These are phyloP conservation scores for Exophiala sp. DNA, from an alignment of 2,329 filamentous ascomycete genomes.

Conservation along the genomic window DNA sequence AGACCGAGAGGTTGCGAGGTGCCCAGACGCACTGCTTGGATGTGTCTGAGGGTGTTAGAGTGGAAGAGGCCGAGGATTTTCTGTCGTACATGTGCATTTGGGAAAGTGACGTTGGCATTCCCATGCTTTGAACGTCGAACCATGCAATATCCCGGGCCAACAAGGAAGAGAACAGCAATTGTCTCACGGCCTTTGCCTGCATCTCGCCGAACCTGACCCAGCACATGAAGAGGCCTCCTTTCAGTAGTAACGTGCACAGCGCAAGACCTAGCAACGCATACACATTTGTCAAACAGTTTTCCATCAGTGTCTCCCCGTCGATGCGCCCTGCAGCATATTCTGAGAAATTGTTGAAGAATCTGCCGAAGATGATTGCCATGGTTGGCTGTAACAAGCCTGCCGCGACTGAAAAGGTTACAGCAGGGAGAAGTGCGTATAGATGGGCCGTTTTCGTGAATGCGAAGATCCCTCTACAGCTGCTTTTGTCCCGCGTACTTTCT, in stretches of 20 bases:
- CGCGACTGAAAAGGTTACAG: conserved; percentile 54
- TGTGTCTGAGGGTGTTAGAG: conserved; percentile 57
- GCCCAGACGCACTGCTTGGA: conserved; percentile 74
- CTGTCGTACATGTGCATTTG: conserved; percentile 67
- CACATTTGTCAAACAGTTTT: conserved; percentile 58
- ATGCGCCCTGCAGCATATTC: conserved; percentile 58
- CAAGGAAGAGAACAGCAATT: conserved; percentile 63
- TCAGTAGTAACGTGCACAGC: conserved; percentile 62
- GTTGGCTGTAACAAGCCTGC: conserved; percentile 63
- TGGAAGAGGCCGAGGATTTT: not conserved
- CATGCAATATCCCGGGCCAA: conserved; percentile 72
- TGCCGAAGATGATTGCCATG: conserved; percentile 68
- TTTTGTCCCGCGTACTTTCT: not conserved
- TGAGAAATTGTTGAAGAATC: conserved; percentile 69
- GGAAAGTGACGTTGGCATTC: conserved; percentile 67
- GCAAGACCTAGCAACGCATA: conserved; percentile 63
- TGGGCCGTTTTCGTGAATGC: conserved; percentile 66
- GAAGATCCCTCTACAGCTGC: conserved; percentile 60
- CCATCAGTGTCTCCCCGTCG: conserved; percentile 50
- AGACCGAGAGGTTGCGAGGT: conserved; percentile 77
- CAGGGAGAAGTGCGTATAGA: conserved; percentile 51
- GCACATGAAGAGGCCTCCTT: conserved; percentile 62
- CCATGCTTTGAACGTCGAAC: conserved; percentile 73
- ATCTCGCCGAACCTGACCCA: conserved; percentile 80
- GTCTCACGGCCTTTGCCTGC: conserved; percentile 66